phyloP scores from a whole-genome alignment of 225 moss, liverwort and hornwort genomes.

The Bryum argenteum region DNA sequence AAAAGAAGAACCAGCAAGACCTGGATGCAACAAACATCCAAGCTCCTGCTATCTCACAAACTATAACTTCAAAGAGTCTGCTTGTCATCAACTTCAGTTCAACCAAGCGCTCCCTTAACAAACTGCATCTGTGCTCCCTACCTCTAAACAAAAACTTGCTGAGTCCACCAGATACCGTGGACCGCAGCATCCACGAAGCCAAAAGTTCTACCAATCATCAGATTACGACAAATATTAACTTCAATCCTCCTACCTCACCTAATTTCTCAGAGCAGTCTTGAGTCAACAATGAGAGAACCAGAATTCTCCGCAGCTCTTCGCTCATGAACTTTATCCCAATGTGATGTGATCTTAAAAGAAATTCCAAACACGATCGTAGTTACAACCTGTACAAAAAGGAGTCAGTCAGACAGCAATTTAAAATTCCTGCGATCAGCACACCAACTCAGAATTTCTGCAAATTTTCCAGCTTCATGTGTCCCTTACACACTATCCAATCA shows the following conservation, averaged over 20 bases:
- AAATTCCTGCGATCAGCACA: conserved; percentile 18
- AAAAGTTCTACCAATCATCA: neutral
- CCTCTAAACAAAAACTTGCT: conserved; percentile 1
- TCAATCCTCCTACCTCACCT: conserved; percentile 19
- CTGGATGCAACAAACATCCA: conserved; percentile 22
- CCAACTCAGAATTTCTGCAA: conserved; percentile 1
- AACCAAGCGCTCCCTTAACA: neutral
- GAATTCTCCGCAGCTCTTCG: neutral
- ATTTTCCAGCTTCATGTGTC: conserved; percentile 21
- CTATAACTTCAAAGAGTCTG: neutral
- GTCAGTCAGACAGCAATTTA: conserved; percentile 15
- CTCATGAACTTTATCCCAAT: neutral
- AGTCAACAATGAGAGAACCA: neutral
- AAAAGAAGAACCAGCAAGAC: neutral
- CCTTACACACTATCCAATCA: neutral
- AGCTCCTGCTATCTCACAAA: neutral
- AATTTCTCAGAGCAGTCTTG: neutral
- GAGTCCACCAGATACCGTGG: conserved; percentile 1
- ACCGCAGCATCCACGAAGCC: neutral
- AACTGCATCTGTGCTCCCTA: conserved; percentile 22
- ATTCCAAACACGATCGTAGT: conserved; percentile 27
- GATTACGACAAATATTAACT: conserved; percentile 7
- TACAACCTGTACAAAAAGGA: conserved; percentile 2
- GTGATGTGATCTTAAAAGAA: conserved; percentile 1
- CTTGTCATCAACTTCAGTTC: conserved; percentile 7